Base-by-base conservation (phyloP, 352 stramenopile genomes). In the Phytopythium delawarense region DNA sequence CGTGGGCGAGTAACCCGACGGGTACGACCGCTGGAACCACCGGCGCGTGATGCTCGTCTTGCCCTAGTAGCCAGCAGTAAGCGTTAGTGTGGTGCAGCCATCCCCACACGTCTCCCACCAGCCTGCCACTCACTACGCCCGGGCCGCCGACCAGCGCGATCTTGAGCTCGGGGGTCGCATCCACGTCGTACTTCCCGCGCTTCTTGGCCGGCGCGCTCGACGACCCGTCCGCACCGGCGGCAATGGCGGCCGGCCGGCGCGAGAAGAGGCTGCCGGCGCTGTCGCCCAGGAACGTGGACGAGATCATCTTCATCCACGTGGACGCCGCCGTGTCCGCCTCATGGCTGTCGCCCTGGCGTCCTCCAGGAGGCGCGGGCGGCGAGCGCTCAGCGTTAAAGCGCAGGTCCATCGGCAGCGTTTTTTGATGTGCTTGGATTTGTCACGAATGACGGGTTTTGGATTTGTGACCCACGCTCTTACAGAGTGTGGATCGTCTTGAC, bases 291-390 rank as follows among this genome's bases (percentile, higher is more conserved):
- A 92, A 90, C 51, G 84, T 92, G 28, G 79, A 88, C 57, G 84
- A 92, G 48, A 92, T 77, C 76, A 92, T 88, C 62, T 88, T 89
- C 81, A 92, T 91, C 84, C 84, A 92, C 69, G 80, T 84, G 42
- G 64, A 72, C 37, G 78, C 78, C 37, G 71, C 75, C 39, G 74
- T 79, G 59, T 84, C 75, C 37, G 28, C 28, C 28, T 32, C 28
- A 7, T 70, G 66, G 4, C 61, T 58, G 32, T 23, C 42, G 7
- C 7, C 42, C 35, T 40, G 35, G 35, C 35, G 35, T 11, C 35
- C 35, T 16, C 35, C 35, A 32, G 28, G 28, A 4, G 28, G 0
- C 28, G 28, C 28, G 28, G 28, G 4, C 28, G 28, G 28, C 28
- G 28, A 32, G 28, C 28, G 28, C 35, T 40, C 35, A 7, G 35